These are phyloP conservation scores for Vitis vinifera DNA, from an alignment of 164 flowering plant genomes.

Conservation along the genomic window ASM3070453v1 NC_081818.1:4189001-4189500, in stretches of 20 bases:
- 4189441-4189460: too few relatives aligned
- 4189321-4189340: constrained; percentile 29
- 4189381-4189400: constrained; percentile 33
- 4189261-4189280: too few relatives aligned
- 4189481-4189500: too few relatives aligned
- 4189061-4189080: too few relatives aligned
- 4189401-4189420: constrained; percentile 40
- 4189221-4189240: constrained; percentile 8
- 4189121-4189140: constrained; percentile 23
- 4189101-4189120: constrained; percentile 31
- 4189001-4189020: too few relatives aligned
- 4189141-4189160: constrained; percentile 30
- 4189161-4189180: constrained; percentile 11
- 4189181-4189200: constrained; percentile 11
- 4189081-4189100: background rate
- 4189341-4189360: constrained; percentile 32
- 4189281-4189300: too few relatives aligned
- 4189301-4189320: too few relatives aligned
- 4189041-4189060: too few relatives aligned
- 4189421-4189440: background rate
- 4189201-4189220: constrained; percentile 9
- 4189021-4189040: too few relatives aligned
- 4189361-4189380: constrained; percentile 30
- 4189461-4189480: too few relatives aligned
- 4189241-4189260: too few relatives aligned